Evolutionary conservation across 768 basidiomycete species (phyloP), one percentile per base, ranked within the genome.

Genomic region (Glaciozyma martinii): DNA sequence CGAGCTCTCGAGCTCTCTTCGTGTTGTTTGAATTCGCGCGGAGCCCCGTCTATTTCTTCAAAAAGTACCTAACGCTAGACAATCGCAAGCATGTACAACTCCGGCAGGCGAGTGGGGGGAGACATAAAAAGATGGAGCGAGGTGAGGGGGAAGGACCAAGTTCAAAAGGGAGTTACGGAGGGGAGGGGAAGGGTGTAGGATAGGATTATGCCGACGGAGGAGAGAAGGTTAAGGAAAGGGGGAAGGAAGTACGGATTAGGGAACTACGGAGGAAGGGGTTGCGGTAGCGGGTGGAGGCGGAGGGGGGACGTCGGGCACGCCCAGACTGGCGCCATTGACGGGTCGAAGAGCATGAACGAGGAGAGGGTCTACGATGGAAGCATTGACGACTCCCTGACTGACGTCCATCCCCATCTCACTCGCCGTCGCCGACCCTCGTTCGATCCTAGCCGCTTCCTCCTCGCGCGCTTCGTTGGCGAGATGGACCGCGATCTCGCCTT

Each of bases 401-500:
- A 61, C 56, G 29, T 66, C 63, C 65, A 70, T 64, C 3, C 68
- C 68, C 47, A 66, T 66, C 30, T 58, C 55, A 13, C 56, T 40
- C 62, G 68, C 65, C 16, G 61, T 47, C 19, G 32, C 32, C 54
- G 56, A 55, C 10, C 65, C 68, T 53, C 60, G 62, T 19, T 59
- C 60, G 43, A 66, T 63, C 18, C 63, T 44, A 25, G 53, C 15
- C 25, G 43, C 33, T 21, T 62, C 49, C 49, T 66, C 68, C 21
- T 62, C 60, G 29, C 57, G 42, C 21, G 65, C 19, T 63, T 66
- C 18, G 29, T 66, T 50, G 55, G 53, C 27, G 61, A 70, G 33
- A 25, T 70, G 68, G 29, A 63, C 57, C 12, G 66, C 68, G 30
- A 70, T 70, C 58, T 70, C 68, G 30, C 53, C 29, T 54, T 71